Evolutionary conservation across 78 protist species (phyloP).

Genomic region (Acrasis kona): DNA sequence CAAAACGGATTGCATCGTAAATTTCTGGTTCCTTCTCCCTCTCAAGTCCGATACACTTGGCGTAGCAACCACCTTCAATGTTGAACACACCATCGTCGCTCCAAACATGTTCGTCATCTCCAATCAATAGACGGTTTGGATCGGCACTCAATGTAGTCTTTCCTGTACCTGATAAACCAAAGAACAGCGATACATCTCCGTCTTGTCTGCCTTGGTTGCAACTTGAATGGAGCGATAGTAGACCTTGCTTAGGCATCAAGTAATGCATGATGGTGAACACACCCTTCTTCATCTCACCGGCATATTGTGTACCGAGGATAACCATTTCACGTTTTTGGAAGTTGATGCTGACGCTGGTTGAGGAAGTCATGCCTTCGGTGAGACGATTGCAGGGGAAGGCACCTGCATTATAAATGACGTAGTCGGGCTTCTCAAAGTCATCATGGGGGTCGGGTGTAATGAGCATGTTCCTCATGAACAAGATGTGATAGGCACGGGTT

Average conservation of each 20-base stretch:
- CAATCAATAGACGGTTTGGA: slow-evolving; percentile 77
- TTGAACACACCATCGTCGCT: slow-evolving; percentile 78
- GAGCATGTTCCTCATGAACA: slow-evolving; percentile 87
- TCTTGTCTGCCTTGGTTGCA: slow-evolving; percentile 59
- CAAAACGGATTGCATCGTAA: slow-evolving; percentile 77
- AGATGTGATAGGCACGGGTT: slow-evolving; percentile 81
- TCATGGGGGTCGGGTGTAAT: slow-evolving; percentile 71
- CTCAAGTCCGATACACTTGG: slow-evolving; percentile 79
- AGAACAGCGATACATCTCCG: slow-evolving; percentile 70
- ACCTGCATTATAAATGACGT: slow-evolving; percentile 84
- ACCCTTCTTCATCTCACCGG: slow-evolving; percentile 96
- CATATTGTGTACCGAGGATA: slow-evolving; percentile 87
- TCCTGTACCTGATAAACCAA: slow-evolving; percentile 94
- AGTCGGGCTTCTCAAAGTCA: slow-evolving; percentile 78
- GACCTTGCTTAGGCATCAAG: slow-evolving; percentile 73
- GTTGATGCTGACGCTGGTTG: slow-evolving; percentile 58
- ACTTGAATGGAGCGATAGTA: slow-evolving; percentile 75
- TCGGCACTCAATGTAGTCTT: slow-evolving; percentile 96
- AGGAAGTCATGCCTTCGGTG: slow-evolving; percentile 66
- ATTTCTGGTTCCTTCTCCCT: slow-evolving; percentile 89
- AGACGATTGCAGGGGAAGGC: slow-evolving; percentile 71
- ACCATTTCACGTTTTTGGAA: slow-evolving; percentile 64
- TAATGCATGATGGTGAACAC: slow-evolving; percentile 85
- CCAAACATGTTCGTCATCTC: slow-evolving; percentile 98
- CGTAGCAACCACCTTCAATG: slow-evolving; percentile 97